Evolutionary conservation across 78 protist genomes (phyloP).

Genomic region (Bigelowiella natans): DNA sequence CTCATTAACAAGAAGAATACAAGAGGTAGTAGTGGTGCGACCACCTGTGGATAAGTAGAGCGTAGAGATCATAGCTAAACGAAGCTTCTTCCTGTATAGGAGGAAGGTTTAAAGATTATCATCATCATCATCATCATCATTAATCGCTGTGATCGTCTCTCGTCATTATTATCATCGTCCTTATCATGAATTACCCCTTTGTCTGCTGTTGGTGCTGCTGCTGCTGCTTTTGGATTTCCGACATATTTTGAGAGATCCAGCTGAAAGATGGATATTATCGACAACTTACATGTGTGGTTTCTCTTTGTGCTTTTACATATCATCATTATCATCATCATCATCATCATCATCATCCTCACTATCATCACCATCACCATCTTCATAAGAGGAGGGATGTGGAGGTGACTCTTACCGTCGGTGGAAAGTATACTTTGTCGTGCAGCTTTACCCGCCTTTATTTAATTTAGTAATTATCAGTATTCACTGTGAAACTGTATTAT

Average conservation of each 20-base stretch:
- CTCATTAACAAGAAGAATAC: too few species aligned
- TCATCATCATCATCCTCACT: too few species aligned
- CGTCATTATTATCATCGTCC: neutral
- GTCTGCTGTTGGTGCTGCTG: too few species aligned
- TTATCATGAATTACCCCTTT: neutral
- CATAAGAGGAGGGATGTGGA: too few species aligned
- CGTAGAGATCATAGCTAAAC: constrained; percentile 32
- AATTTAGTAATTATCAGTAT: neutral
- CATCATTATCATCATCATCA: too few species aligned
- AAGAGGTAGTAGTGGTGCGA: too few species aligned
- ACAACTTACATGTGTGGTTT: too few species aligned
- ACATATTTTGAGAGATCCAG: neutral
- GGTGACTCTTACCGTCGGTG: too few species aligned
- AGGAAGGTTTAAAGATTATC: neutral
- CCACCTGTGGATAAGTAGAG: constrained; percentile 44
- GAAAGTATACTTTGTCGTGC: constrained; percentile 26
- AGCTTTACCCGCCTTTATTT: constrained; percentile 25
- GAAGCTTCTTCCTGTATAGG: neutral
- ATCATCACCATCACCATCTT: too few species aligned
- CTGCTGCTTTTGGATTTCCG: neutral
- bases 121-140: neutral
- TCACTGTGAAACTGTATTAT: neutral
- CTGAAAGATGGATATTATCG: constrained; percentile 23
- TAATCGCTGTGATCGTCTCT: neutral
- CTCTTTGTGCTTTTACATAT: too few species aligned